Evolutionary conservation across 441 rosid genomes (phyloP).

Genomic region (Eutrema salsugineum): DNA sequence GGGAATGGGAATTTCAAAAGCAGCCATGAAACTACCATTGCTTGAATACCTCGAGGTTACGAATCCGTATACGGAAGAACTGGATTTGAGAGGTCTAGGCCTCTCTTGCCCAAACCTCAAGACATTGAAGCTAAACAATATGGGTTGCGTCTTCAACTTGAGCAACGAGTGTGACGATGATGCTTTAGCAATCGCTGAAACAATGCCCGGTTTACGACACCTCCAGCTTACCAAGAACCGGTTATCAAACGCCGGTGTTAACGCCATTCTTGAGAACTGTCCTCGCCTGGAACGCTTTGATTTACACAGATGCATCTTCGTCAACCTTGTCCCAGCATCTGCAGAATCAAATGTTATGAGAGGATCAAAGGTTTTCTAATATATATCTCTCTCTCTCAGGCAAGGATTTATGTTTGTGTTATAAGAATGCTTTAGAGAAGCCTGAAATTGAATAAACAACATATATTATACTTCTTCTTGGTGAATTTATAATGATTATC

Average conservation of each 20-base stretch:
- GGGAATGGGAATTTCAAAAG: background rate
- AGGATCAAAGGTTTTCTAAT: constrained; percentile 21
- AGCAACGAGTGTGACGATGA: background rate
- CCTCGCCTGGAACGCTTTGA: constrained; percentile 51
- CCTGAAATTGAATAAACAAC: background rate
- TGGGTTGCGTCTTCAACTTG: background rate
- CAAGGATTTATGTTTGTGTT: too few species aligned
- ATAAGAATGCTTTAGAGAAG: too few species aligned
- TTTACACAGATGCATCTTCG: constrained; percentile 48
- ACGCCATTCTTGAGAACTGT: constrained; percentile 27
- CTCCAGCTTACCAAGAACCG: constrained; percentile 39
- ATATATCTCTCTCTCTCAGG: too few species aligned
- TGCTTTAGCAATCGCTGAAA: constrained; percentile 51
- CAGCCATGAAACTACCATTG: constrained; percentile 35
- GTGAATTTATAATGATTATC: background rate
- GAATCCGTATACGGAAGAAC: too few species aligned
- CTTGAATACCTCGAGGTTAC: constrained; percentile 18
- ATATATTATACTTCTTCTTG: background rate
- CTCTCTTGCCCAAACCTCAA: constrained; percentile 44
- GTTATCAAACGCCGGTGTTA: background rate
- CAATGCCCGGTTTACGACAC: constrained; percentile 40
- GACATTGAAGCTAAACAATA: constrained; percentile 40
- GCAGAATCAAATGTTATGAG: constrained; percentile 36
- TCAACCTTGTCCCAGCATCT: background rate
- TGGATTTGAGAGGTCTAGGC: constrained; percentile 35